Evolutionary conservation across 1,284 basidiomycete species (phyloP), one percentile per base, ranked within the genome.

Genomic region (Xerocomus nothofagi): DNA sequence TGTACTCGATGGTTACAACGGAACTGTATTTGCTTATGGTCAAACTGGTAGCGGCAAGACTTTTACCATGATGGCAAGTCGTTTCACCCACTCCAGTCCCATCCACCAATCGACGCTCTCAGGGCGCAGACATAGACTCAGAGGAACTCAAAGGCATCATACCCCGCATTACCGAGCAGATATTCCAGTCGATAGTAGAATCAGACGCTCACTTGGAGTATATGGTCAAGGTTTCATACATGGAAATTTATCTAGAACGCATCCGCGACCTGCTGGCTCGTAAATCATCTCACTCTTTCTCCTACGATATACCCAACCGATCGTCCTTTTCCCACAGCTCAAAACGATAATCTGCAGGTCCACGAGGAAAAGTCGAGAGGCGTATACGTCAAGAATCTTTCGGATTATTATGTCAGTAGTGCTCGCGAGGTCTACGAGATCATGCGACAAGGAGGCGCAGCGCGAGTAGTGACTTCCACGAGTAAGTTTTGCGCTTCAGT

Each of bases 221-320:
- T 70, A 84, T 98, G 50, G 97, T 99, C 70, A 99, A 99, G 74
- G 97, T 99, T 47, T 98, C 94, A 31, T 99, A 99, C 71, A 98
- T 99, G 94, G 97, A 99, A 71, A 99, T 99, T 58, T 99, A 99
- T 73, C 82, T 99, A 67, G 97, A 99, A 73, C 84, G 88, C 58
- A 95, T 99, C 61, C 84, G 96, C 51, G 97, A 99, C 79, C 73
- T 99, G 53, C 80, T 99, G 49, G 90, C 94, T 51, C 97, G 95
- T 98, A 71, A 69, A 93, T 81, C 21, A 12, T 34, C 21, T 46
- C 31, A 32, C 43, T 34, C n/a, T 36, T 39, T 49, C 47, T 39
- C 31, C 20, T 21, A n/a, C 33, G 23, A 39, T 23, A 27, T 12
- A 21, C n/a, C n/a, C 24, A 6, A 29, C 40, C 55, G 11, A 56